Base-by-base conservation (phyloP, 805 yeast species). In the Aciculoconidium aculeatum region DNA sequence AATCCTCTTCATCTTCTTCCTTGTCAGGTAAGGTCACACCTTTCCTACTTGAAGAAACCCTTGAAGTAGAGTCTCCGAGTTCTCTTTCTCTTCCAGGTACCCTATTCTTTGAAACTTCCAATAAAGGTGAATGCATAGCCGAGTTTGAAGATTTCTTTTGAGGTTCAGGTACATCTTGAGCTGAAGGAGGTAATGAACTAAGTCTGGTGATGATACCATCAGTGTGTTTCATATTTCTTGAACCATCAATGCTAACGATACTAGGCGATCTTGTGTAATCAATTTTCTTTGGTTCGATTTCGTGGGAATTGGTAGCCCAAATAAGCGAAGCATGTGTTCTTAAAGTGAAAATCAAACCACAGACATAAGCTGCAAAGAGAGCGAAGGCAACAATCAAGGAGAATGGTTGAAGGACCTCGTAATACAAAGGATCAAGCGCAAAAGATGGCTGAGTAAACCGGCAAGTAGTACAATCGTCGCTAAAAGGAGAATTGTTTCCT, bases 321-420 rank as follows among this genome's bases (percentile, higher is more conserved):
- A 92, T 92, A 60, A 87, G 65, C 1, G 95, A 90, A 0, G 98
- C 98, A 56, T 92, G 98, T 0, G 97, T 92, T 46, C 95, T 74
- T 47, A 92, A 69, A 0, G 98, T 92, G 54, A 92, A 92, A 73
- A 86, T 79, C 23, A 92, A 63, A 1, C 98, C 97, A 54, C 88
- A 78, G 13, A 76, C 70, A 51, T 92, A 92, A 0, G 95, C 92
- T 9, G 83, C 56, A 46, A 88, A 85, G 32, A 92, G 69, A 4
- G 83, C 74, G 11, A 80, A 43, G 0, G 95, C 94, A 53, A 95
- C 88, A 18, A 83, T 63, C 7, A 80, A 51, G 3, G 94, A 74
- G 55, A 84, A 83, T 3, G 98, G 98, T 43, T 76, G 75, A 35
- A 92, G 67, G n/a, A 84, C 72, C 4, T 65, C 49, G 27, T 63